phyloP scores from a whole-genome alignment of 2,329 filamentous ascomycete species.

The Chalara sp. region DNA sequence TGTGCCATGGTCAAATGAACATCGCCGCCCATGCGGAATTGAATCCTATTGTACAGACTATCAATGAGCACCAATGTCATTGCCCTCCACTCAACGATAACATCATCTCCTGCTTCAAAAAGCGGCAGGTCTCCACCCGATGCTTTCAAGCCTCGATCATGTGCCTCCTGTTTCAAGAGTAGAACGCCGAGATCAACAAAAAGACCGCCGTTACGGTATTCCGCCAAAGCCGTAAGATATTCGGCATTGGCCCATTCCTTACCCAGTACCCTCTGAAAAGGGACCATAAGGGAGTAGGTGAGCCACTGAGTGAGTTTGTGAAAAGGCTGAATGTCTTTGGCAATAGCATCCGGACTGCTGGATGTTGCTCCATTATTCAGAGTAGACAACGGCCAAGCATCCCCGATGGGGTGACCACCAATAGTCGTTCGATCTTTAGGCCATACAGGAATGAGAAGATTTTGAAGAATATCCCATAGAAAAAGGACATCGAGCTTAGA shows the following conservation, averaged over 20 bases:
- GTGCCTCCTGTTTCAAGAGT: constrained; percentile 39
- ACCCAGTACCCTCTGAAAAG: constrained; percentile 46
- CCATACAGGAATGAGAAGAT: background rate
- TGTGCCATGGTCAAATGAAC: no score
- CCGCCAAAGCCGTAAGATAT: constrained; percentile 60
- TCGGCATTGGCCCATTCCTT: constrained; percentile 44
- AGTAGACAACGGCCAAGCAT: background rate
- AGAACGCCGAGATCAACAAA: constrained; percentile 55
- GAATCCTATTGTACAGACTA: background rate
- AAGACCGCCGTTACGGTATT: constrained; percentile 66
- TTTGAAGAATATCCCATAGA: no score
- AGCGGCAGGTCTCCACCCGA: constrained; percentile 34
- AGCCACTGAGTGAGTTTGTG: constrained; percentile 68
- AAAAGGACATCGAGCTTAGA: no score
- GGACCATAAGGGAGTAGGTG: constrained; percentile 65
- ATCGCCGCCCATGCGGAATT: no score
- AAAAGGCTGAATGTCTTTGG: constrained; percentile 40
- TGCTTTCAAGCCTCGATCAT: constrained; percentile 36
- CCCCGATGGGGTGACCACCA: background rate
- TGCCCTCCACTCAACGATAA: constrained; percentile 60
- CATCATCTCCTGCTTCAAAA: constrained; percentile 53
- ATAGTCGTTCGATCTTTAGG: background rate
- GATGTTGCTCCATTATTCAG: background rate
- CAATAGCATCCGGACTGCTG: background rate
- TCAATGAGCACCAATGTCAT: constrained; percentile 56